A percentile compares a stretch with the other conserved stretches of the same genome.
Conservation (phyloP, 2,329 filamentous ascomycete species). For the Grosmannia huntii region DNA sequence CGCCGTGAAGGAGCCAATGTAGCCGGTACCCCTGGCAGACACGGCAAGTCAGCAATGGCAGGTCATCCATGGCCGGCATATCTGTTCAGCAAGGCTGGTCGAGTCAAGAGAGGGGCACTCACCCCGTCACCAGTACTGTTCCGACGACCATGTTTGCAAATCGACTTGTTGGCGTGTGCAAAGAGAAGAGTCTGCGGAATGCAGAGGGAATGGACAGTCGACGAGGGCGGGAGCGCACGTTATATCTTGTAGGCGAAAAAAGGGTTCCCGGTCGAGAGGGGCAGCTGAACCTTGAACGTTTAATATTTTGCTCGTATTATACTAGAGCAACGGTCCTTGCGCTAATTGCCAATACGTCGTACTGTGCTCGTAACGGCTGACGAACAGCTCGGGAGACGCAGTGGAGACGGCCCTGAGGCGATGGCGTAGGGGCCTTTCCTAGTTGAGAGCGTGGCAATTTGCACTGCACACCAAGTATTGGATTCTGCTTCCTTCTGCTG, state of each 20-base stretch:
- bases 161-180: not conserved
- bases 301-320: not conserved
- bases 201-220: not conserved
- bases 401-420: not conserved
- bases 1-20: constrained; percentile 96
- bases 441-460: not conserved
- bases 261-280: not conserved
- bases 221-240: not conserved
- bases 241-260: not conserved
- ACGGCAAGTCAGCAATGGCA: not conserved
- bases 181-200: not conserved
- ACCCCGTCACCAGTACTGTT: constrained; percentile 89
- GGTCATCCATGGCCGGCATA: too few relatives aligned
- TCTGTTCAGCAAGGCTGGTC: too few relatives aligned
- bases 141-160: constrained; percentile 56
- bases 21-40: constrained; percentile 75
- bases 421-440: not conserved
- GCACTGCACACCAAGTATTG: not conserved
- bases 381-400: not conserved
- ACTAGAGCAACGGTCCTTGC: not conserved
- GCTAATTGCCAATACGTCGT: not conserved
- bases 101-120: constrained; percentile 23
- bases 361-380: not conserved
- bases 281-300: not conserved
- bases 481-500: not conserved